Conservation (phyloP, 129 eudicot species). For the Escallonia herrerae region DNA sequence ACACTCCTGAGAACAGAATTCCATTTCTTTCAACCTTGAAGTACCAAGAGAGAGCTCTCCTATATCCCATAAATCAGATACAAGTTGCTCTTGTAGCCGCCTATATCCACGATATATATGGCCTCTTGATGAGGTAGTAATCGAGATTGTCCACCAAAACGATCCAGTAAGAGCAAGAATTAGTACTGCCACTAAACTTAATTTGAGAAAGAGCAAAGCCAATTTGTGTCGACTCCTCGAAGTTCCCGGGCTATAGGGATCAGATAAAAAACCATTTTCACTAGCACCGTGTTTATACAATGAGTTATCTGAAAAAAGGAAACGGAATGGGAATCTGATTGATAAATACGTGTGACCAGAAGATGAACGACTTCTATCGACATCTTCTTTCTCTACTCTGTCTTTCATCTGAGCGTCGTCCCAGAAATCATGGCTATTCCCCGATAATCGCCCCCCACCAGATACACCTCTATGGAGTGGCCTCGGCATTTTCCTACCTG, state of each 20-base stretch:
- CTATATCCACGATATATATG: slow-evolving; percentile 74
- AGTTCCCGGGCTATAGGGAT: slow-evolving; percentile 40
- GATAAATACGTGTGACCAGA: slow-evolving; percentile 42
- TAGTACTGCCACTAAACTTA: slow-evolving; percentile 59
- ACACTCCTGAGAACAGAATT: slow-evolving; percentile 57
- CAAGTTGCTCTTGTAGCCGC: slow-evolving; percentile 88
- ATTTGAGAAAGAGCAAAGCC: slow-evolving; percentile 47
- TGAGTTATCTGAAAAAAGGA: slow-evolving; percentile 39
- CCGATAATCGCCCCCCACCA: slow-evolving; percentile 62
- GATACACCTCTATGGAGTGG: slow-evolving; percentile 82
- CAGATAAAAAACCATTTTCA: slow-evolving; percentile 64
- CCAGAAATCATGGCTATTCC: slow-evolving; percentile 54
- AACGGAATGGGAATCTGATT: slow-evolving; percentile 50
- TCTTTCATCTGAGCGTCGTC: slow-evolving; percentile 83
- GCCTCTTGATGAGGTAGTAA: slow-evolving; percentile 54
- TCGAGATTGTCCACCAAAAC: slow-evolving; percentile 80
- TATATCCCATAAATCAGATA: slow-evolving; percentile 74
- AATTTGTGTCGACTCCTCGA: slow-evolving; percentile 55
- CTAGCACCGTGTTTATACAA: slow-evolving; percentile 37
- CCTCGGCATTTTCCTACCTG: slow-evolving; percentile 71
- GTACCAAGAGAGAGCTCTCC: slow-evolving; percentile 73
- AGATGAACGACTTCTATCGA: slow-evolving; percentile 30
- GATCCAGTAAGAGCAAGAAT: slow-evolving; percentile 80
- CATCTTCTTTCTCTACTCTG: slow-evolving; percentile 64
- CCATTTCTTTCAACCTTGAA: slow-evolving; percentile 53